These are phyloP conservation scores for Ceratobasidium sp. DNA, from an alignment of 1,284 basidiomycete genomes.

Conservation along the genomic window DNA sequence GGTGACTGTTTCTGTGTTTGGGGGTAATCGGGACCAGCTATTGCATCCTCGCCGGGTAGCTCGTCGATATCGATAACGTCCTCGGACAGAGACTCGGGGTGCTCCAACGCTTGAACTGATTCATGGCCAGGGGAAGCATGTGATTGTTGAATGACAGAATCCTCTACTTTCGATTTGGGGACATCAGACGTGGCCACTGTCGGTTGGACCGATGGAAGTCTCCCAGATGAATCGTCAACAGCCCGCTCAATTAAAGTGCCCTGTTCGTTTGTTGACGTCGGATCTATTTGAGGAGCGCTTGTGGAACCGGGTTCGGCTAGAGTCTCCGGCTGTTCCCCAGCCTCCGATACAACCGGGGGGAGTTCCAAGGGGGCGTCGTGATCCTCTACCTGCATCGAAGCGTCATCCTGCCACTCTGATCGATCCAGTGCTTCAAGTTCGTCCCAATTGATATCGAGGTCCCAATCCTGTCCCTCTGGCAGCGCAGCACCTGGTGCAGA, in stretches of 20 bases:
- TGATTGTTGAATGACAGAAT: neutral
- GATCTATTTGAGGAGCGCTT: too few species aligned
- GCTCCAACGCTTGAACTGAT: conserved; percentile 5
- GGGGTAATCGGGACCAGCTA: neutral
- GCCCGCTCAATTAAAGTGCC: too few species aligned
- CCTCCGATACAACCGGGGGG: neutral
- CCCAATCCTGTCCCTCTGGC: neutral
- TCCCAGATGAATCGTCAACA: neutral
- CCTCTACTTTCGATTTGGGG: conserved; percentile 9
- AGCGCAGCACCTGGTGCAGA: neutral
- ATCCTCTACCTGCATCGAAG: neutral
- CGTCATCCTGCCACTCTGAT: conserved; percentile 22
- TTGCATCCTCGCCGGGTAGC: conserved; percentile 8
- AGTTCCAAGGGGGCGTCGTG: neutral
- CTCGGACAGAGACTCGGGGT: conserved; percentile 3
- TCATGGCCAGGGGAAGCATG: neutral
- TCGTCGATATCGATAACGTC: conserved; percentile 29
- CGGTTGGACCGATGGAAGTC: neutral
- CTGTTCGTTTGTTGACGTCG: too few species aligned
- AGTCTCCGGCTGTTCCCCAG: neutral
- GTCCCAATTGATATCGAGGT: conserved; percentile 4
- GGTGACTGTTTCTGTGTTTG: neutral
- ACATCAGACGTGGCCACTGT: neutral
- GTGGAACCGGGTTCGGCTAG: too few species aligned
- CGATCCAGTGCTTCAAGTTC: conserved; percentile 39